phyloP scores from a whole-genome alignment of 2,329 filamentous ascomycete species.

The Exophiala phaeomuriformis region DNA sequence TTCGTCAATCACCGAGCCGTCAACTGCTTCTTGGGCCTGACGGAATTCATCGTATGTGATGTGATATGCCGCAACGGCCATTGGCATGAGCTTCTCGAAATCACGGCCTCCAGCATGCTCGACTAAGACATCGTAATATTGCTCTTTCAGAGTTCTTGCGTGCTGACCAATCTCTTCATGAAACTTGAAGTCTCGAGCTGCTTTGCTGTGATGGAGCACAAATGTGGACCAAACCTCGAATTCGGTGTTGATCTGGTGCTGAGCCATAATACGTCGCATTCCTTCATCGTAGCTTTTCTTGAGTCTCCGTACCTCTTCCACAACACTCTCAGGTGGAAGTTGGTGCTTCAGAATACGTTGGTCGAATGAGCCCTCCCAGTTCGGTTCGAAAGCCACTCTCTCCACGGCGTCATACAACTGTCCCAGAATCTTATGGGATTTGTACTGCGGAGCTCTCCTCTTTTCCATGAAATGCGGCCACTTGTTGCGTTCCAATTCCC shows the following conservation, averaged over 20 bases:
- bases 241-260: slow-evolving; percentile 75
- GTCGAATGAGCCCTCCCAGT: slow-evolving; percentile 69
- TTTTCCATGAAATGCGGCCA: slow-evolving; percentile 92
- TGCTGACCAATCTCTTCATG: slow-evolving; percentile 73
- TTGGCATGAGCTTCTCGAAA: slow-evolving; percentile 55
- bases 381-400: slow-evolving; percentile 61
- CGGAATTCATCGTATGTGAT: slow-evolving; percentile 49
- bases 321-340: slow-evolving; percentile 46
- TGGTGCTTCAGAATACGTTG: slow-evolving; percentile 61
- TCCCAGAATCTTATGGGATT: slow-evolving; percentile 66
- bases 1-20: background rate
- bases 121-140: slow-evolving; percentile 61
- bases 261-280: slow-evolving; percentile 72
- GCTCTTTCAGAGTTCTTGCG: slow-evolving; percentile 57
- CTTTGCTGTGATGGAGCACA: slow-evolving; percentile 63
- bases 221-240: slow-evolving; percentile 91
- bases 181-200: slow-evolving; percentile 73
- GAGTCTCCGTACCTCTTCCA: slow-evolving; percentile 56
- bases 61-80: slow-evolving; percentile 81
- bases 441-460: slow-evolving; percentile 49
- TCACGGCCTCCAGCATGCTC: slow-evolving; percentile 56
- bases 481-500: slow-evolving; percentile 50
- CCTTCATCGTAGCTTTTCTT: slow-evolving; percentile 73
- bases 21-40: slow-evolving; percentile 12
- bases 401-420: slow-evolving; percentile 72